Evolutionary conservation across 2,329 filamentous ascomycete species (phyloP).

Genomic region (Rhinocladiella mackenziei): DNA sequence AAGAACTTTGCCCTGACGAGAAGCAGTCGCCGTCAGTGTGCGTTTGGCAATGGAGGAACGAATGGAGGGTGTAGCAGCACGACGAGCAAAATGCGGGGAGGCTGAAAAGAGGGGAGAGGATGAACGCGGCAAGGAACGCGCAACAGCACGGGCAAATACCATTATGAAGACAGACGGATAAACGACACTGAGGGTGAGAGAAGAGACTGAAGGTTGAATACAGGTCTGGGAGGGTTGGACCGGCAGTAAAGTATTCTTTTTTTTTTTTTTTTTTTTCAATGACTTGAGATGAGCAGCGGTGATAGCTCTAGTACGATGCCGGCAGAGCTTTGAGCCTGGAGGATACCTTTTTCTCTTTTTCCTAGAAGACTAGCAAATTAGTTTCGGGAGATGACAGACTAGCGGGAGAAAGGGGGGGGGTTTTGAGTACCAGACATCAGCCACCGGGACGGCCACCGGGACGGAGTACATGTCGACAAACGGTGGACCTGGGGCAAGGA

Average conservation of each 20-base stretch:
- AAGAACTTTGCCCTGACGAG: constrained; percentile 89
- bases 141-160: constrained; percentile 62
- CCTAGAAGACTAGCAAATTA: too few relatives aligned
- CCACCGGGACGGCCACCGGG: too few relatives aligned
- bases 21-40: constrained; percentile 61
- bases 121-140: constrained; percentile 54
- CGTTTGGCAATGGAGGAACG: constrained; percentile 35
- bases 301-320: too few relatives aligned
- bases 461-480: too few relatives aligned
- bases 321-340: constrained; percentile 26
- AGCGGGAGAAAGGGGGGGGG: constrained; percentile 4
- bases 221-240: too few relatives aligned
- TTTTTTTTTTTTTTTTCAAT: too few relatives aligned
- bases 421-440: background rate
- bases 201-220: constrained; percentile 9
- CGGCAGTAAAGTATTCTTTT: too few relatives aligned
- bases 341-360: constrained; percentile 5
- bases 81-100: constrained; percentile 43
- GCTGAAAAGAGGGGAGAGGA: constrained; percentile 37
- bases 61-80: constrained; percentile 36
- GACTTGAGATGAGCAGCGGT: constrained; percentile 5
- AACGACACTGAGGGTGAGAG: too few relatives aligned
- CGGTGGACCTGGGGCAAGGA: constrained; percentile 6
- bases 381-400: constrained; percentile 3
- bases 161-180: constrained; percentile 42